Evolutionary conservation across 1,284 basidiomycete species (phyloP).

Genomic region (Sporisorium exsertum): DNA sequence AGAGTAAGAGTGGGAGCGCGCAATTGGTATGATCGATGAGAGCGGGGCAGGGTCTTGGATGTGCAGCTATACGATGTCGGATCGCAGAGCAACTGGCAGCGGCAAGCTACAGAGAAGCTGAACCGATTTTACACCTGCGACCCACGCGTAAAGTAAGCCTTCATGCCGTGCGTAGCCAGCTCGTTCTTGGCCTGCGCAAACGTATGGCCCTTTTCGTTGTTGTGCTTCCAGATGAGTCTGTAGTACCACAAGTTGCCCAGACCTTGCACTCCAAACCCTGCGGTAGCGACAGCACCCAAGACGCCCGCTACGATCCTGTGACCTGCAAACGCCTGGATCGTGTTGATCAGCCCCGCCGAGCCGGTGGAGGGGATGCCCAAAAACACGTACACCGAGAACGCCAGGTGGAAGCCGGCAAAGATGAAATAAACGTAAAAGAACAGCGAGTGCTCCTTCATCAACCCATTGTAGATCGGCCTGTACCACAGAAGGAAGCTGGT

Average conservation of each 20-base stretch:
- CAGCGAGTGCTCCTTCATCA: constrained; percentile 81
- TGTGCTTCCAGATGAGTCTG: constrained; percentile 83
- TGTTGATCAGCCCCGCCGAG: constrained; percentile 93
- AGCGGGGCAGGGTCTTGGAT: background rate
- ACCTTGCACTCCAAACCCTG: constrained; percentile 89
- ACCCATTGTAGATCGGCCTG: constrained; percentile 92
- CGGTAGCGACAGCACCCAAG: constrained; percentile 81
- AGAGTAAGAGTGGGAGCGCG: background rate
- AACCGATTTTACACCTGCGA: constrained; percentile 27
- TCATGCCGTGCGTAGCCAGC: constrained; percentile 84
- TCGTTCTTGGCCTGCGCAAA: constrained; percentile 81
- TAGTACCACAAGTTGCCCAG: constrained; percentile 85
- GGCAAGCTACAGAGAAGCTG: background rate
- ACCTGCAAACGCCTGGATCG: constrained; percentile 74
- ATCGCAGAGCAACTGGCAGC: background rate
- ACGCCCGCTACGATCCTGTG: constrained; percentile 68
- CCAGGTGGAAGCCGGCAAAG: constrained; percentile 87
- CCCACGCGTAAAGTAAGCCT: constrained; percentile 77
- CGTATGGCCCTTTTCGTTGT: constrained; percentile 74
- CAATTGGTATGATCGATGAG: background rate
- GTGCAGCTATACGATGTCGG: background rate
- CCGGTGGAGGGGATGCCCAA: constrained; percentile 78
- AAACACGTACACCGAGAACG: constrained; percentile 77
- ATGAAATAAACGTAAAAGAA: constrained; percentile 72
- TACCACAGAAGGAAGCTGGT: constrained; percentile 88